Base-by-base conservation (phyloP, 257 asterid genomes). In the Linaria vulgaris region DNA sequence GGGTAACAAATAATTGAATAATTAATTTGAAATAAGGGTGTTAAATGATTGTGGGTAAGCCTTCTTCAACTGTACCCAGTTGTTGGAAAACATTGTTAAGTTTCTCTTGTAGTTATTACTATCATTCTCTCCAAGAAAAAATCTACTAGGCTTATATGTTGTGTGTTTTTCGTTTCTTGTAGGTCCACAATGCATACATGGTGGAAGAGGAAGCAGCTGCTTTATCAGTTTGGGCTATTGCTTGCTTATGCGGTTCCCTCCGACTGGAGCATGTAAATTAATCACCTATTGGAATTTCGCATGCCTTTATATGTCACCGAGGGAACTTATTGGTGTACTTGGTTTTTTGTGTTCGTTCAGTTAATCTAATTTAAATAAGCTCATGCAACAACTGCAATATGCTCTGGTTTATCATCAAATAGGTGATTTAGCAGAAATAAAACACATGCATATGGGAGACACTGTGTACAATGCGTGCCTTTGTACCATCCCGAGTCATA, bases 151-250 rank as follows among this genome's bases (percentile, higher is more conserved):
- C 20, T 22, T 27, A 2, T 27, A 7, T 19, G 13, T 19, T 27
- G 20, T 23, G 46, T 14, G 9, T 45, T 25, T 23, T 20, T 49
- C 16, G 16, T 24, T 60, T 59, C 31, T 68, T 65, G 30, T 76
- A 94, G 99, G 97, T 77, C 61, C 92, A 90, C 56, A 74, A 66
- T 69, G 97, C 90, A 22, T 92, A 90, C 57, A 78, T 84, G 95
- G 97, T 78, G 56, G 97, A 94, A 80, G 99, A 94, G 84, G 99
- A 94, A 78, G 96, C 99, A 55, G 72, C 88, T 78, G 88, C 99
- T 61, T 80, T 94, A 80, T 88, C 99, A 14, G 90, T 83, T 7
- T 90, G 99, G 99, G 85, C 99, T 68, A 69, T 90, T 77, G 97
- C 99, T 63, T 87, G 96, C 87, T 74, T 90, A 55, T 90, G 99